Evolutionary conservation across 208 protist species (phyloP), one percentile per base, ranked within the genome.

Genomic region (Crithidia brevicula): DNA sequence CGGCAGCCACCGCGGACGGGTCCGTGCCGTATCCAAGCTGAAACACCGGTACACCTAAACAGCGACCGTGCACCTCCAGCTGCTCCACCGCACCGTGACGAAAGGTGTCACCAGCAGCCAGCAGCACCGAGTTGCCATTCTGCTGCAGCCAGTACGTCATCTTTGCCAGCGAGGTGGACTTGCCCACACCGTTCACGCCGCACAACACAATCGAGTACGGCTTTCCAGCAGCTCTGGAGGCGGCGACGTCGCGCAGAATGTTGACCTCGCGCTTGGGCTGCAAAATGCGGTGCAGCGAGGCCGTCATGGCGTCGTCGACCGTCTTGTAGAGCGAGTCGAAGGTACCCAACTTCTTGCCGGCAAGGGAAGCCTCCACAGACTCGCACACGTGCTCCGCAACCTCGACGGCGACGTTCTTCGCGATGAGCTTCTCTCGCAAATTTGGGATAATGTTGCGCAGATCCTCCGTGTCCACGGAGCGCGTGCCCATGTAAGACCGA

Each of bases 181-280:
- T 99, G 34, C 99, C 99, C 2, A 99, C 98, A 42, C 99, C 99
- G 79, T 99, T 99, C n/a, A 99, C 99, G 45, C 99, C 99, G 63
- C 96, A 96, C 20, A 99, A 96, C 20, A 98, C 91, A 50, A 99
- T 99, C 1, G 92, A 85, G 84, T 98, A 99, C 4, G 98, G 98
- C 34, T 92, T 70, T 15, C 86, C 74, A 22, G 92, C 72, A 30
- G 86, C 65, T 64, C 86, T 87, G 16, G 85, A 65, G 3, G 69
- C 70, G 7, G 78, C 74, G 4, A 99, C 86, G 36, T 98, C 92
- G 38, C 92, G 89, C 1, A 99, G 81, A 42, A 99, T 94, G 72
- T 99, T 98, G 49, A 99, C 87, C 53, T 91, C 83, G 13, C 81
- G 74, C 59, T 97, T 98, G 25, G 98, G 98, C 61, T 98, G 97